Percentiles rank a stretch among this genome's conserved stretches.
Evolutionary conservation across 163 green algal species (phyloP).

Genomic region (Prototheca wickerhamii): DNA sequence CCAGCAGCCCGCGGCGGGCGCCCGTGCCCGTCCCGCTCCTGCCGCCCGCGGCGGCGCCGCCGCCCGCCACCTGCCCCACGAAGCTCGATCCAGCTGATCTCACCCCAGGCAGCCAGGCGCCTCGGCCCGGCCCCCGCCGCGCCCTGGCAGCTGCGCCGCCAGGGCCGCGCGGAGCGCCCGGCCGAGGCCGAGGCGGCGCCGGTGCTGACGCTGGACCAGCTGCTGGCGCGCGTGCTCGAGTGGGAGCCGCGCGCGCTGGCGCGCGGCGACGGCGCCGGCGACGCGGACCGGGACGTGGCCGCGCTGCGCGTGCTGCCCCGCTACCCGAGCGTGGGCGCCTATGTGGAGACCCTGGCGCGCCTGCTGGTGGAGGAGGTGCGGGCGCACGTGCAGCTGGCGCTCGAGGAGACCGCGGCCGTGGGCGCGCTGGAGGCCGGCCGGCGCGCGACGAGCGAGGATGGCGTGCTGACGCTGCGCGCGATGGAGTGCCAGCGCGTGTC

Average conservation of each 20-base stretch:
- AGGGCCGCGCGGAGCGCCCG: no score
- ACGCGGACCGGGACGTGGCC: not conserved
- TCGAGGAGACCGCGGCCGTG: conserved; percentile 21
- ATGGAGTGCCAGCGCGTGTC: conserved; percentile 6
- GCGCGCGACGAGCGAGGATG: not conserved
- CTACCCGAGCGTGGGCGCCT: not conserved
- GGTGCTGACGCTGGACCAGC: no score
- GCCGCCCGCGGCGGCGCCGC: no score
- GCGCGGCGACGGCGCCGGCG: not conserved
- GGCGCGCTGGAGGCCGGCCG: not conserved
- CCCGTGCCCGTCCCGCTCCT: no score
- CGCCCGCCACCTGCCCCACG: no score
- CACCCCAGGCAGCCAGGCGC: no score
- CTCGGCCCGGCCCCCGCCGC: no score
- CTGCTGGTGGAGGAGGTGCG: conserved; percentile 61
- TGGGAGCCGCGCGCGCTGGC: not conserved
- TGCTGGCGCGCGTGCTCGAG: no score
- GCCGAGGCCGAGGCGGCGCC: no score
- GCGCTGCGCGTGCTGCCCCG: not conserved
- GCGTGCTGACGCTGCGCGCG: not conserved
- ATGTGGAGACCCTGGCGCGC: conserved; percentile 16
- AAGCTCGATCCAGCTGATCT: no score
- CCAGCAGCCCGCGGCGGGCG: no score
- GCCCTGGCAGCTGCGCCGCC: no score
- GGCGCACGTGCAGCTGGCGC: conserved; percentile 33